Evolutionary conservation across 495 filamentous ascomycete species (phyloP).

Genomic region (Ascobolus immersus): DNA sequence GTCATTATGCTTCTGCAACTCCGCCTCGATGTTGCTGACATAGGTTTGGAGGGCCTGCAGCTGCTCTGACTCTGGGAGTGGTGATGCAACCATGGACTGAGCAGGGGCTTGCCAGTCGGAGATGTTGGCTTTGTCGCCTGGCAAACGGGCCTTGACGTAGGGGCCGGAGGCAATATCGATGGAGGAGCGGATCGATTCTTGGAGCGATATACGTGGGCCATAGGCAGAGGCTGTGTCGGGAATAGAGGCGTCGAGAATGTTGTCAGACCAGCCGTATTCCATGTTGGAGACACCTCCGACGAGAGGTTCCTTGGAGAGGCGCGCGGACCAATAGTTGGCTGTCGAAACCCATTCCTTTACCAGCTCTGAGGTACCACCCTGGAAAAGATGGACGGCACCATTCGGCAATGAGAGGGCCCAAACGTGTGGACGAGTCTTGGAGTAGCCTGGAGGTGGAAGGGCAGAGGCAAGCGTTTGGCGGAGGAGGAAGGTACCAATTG

Average conservation of each 20-base stretch:
- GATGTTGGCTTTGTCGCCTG: slow-evolving; percentile 65
- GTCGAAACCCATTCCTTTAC: slow-evolving; percentile 79
- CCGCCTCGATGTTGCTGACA: slow-evolving; percentile 62
- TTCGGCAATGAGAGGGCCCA: slow-evolving; percentile 86
- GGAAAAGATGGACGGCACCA: slow-evolving; percentile 88
- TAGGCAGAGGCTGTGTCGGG: slow-evolving; percentile 8
- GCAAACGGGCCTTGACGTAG: slow-evolving; percentile 35
- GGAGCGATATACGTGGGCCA: slow-evolving; percentile 32
- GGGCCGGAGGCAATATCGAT: slow-evolving; percentile 42
- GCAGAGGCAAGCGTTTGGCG: slow-evolving; percentile 79
- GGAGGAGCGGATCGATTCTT: slow-evolving; percentile 46
- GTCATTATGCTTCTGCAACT: slow-evolving; percentile 67
- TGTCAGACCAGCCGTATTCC: slow-evolving; percentile 89
- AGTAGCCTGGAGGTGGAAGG: slow-evolving; percentile 77
- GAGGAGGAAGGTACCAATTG: slow-evolving; percentile 60
- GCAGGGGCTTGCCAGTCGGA: slow-evolving; percentile 83
- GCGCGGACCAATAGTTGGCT: slow-evolving; percentile 93
- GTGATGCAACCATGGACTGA: slow-evolving; percentile 65
- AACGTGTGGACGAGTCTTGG: slow-evolving; percentile 67
- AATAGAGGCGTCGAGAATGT: slow-evolving; percentile 53
- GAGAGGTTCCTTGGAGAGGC: slow-evolving; percentile 75
- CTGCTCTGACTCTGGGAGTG: slow-evolving; percentile 54
- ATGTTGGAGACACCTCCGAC: slow-evolving; percentile 85
- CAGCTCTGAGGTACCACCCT: slow-evolving; percentile 87
- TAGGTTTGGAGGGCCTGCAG: slow-evolving; percentile 47